Conservation (phyloP, 176 grass and related monocot genomes). For the Triticum monococcum region DNA sequence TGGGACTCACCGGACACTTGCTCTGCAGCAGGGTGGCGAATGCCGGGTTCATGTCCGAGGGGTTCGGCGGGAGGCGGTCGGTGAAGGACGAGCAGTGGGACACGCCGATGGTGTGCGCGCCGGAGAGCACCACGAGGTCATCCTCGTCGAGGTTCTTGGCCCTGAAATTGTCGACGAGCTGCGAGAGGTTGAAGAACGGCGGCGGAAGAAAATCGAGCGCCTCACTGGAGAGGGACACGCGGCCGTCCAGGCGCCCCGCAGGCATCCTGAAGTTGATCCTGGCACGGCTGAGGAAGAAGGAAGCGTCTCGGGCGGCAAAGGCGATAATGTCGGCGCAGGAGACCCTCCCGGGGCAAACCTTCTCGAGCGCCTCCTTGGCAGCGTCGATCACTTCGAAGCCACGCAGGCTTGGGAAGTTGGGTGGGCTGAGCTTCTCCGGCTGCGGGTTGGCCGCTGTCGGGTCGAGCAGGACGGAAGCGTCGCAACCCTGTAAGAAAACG, state of each 20-base stretch:
- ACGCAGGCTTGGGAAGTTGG: constrained; percentile 52
- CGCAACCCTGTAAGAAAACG: constrained; percentile 48
- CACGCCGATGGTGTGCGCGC: constrained; percentile 49
- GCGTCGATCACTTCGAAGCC: constrained; percentile 66
- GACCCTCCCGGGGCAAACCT: constrained; percentile 12
- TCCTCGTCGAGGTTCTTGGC: constrained; percentile 29
- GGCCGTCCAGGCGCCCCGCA: constrained; percentile 41
- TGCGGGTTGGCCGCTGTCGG: background rate
- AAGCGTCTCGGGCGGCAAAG: constrained; percentile 51
- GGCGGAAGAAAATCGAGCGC: constrained; percentile 14
- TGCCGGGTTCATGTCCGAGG: constrained; percentile 19
- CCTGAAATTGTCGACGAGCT: constrained; percentile 35
- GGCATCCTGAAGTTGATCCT: constrained; percentile 28
- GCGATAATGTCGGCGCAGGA: constrained; percentile 59
- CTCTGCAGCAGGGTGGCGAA: background rate
- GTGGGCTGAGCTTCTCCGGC: constrained; percentile 43
- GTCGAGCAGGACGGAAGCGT: constrained; percentile 62
- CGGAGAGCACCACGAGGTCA: constrained; percentile 59
- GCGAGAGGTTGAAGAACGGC: background rate
- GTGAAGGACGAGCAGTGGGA: constrained; percentile 64
- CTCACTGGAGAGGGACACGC: constrained; percentile 33
- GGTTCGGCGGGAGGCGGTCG: constrained; percentile 4
- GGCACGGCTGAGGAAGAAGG: constrained; percentile 31
- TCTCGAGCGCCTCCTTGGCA: constrained; percentile 41
- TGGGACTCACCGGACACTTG: constrained; percentile 30